Percentiles rank a stretch among this genome's conserved stretches.
phyloP scores from a whole-genome alignment of 208 protist genomes.

The Porcisia hertigi region DNA sequence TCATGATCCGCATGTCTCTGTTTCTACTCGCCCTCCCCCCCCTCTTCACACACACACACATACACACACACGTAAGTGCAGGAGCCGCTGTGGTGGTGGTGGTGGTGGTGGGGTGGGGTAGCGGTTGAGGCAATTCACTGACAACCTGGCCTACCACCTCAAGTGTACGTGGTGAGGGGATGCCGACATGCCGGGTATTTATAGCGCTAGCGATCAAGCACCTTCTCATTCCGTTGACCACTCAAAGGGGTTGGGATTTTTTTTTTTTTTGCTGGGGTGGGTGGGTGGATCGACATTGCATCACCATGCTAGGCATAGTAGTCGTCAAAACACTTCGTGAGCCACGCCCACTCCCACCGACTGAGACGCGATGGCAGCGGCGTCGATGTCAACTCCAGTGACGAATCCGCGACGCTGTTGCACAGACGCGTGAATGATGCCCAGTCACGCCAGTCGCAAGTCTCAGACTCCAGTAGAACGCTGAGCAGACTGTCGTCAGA shows the following conservation, averaged over 20 bases:
- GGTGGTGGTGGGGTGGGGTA: no score
- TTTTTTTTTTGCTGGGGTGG: no score
- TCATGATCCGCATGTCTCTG: not conserved
- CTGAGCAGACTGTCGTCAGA: not conserved
- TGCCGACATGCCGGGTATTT: no score
- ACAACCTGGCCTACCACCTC: no score
- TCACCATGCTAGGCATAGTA: conserved; percentile 14
- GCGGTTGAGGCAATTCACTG: no score
- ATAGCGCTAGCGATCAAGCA: no score
- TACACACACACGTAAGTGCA: no score
- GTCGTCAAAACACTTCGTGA: conserved; percentile 33
- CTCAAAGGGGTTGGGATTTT: no score
- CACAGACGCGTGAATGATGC: conserved; percentile 20
- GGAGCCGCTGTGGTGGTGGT: no score
- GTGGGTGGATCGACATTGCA: not conserved
- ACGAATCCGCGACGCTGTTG: not conserved
- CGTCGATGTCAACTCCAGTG: not conserved
- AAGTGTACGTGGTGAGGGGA: no score
- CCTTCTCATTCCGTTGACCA: no score
- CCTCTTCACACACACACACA: not conserved
- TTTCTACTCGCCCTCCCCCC: not conserved
- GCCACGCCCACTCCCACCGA: conserved; percentile 36
- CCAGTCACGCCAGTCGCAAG: conserved; percentile 24
- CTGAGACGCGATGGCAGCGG: conserved; percentile 22
- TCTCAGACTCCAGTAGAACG: not conserved